Conservation (phyloP, 495 filamentous ascomycete species). For the Daldinia caldariorum region DNA sequence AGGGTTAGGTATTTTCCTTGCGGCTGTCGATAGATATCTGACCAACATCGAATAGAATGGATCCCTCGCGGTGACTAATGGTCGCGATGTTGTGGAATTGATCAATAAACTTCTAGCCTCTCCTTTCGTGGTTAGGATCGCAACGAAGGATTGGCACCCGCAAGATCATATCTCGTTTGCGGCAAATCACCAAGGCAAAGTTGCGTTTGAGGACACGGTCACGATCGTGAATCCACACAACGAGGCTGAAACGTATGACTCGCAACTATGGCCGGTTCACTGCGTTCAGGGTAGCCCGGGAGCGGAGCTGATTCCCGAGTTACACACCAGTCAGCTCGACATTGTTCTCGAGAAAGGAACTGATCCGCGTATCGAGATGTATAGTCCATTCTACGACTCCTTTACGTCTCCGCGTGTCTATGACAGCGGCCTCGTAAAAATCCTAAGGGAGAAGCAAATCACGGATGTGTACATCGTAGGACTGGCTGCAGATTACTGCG, state of each 20-base stretch:
- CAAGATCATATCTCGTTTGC: conserved; percentile 89
- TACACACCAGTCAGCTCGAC: conserved; percentile 69
- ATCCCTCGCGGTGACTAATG: conserved; percentile 78
- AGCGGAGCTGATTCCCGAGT: conserved; percentile 77
- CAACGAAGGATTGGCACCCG: conserved; percentile 93
- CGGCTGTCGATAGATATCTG: conserved; percentile 5
- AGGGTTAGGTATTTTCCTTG: background rate
- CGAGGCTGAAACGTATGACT: conserved; percentile 68
- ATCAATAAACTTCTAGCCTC: conserved; percentile 81
- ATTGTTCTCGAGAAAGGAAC: conserved; percentile 79
- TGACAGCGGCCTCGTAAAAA: conserved; percentile 66
- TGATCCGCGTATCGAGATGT: conserved; percentile 83
- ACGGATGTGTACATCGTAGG: conserved; percentile 86
- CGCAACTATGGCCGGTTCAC: conserved; percentile 88
- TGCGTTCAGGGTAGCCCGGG: conserved; percentile 81
- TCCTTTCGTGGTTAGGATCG: conserved; percentile 77
- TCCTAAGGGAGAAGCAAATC: conserved; percentile 66
- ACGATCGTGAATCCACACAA: conserved; percentile 76
- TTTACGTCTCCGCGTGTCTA: conserved; percentile 63
- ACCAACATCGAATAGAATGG: conserved; percentile 68
- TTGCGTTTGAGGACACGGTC: conserved; percentile 70
- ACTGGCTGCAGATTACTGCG: conserved; percentile 89
- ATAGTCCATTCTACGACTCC: conserved; percentile 84
- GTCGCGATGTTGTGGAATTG: conserved; percentile 70
- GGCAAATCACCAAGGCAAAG: conserved; percentile 73